Percentiles rank a stretch among this genome's conserved stretches.
These are phyloP conservation scores for Trichoderma sp. DNA, from an alignment of 2,329 filamentous ascomycete genomes.

Conservation along the genomic window DNA sequence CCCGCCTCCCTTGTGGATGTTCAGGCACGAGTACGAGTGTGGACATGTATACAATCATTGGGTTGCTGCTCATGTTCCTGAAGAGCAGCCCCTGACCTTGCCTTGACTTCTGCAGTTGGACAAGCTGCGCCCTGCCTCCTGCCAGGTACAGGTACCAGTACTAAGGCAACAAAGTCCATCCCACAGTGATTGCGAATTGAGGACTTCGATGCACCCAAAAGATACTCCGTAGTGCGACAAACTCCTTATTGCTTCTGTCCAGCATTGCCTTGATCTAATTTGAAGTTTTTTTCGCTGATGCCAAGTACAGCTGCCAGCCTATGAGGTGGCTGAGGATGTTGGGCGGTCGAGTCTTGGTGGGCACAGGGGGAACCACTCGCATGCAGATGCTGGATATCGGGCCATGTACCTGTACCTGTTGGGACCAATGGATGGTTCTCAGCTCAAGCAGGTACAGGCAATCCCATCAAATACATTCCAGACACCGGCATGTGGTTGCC, in stretches of 20 bases:
- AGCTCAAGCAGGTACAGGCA: background rate
- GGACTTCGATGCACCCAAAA: background rate
- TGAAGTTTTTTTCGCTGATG: background rate
- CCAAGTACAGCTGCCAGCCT: background rate
- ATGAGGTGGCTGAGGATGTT: background rate
- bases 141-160: background rate
- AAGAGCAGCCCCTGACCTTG: conserved; percentile 13
- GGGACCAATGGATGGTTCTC: background rate
- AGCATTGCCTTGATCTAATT: background rate
- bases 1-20: conserved; percentile 1
- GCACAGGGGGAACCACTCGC: background rate
- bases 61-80: background rate
- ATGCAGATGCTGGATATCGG: conserved; percentile 7
- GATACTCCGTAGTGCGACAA: background rate
- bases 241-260: background rate
- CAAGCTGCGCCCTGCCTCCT: conserved; percentile 14
- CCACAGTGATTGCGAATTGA: background rate
- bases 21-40: background rate
- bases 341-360: background rate
- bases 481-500: background rate
- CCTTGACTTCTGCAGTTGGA: conserved; percentile 1
- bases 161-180: background rate
- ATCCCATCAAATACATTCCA: background rate
- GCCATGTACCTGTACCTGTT: conserved; percentile 4
- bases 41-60: background rate